Conservation (phyloP, 129 eudicot species). For the Flaveria bidentis region DNA sequence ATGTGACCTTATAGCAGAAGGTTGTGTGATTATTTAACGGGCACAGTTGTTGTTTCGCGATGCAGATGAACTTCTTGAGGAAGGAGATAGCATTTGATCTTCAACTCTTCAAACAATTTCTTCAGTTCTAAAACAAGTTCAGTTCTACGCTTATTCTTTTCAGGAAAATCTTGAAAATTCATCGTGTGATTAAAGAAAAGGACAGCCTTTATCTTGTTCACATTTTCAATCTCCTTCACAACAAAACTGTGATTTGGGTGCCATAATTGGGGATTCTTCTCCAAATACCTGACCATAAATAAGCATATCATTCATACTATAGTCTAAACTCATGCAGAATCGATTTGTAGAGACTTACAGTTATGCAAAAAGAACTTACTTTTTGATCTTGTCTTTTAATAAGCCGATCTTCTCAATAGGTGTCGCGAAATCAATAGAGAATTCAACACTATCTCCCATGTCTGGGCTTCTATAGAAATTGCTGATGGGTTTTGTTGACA, state of each 20-base stretch:
- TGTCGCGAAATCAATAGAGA: constrained; percentile 74
- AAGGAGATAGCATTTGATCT: constrained; percentile 69
- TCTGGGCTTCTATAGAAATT: constrained; percentile 93
- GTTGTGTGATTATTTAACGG: constrained; percentile 34
- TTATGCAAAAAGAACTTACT: constrained; percentile 45
- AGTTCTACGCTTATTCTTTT: constrained; percentile 61
- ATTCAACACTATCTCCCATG: constrained; percentile 76
- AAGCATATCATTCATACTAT: neutral
- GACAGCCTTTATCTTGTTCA: constrained; percentile 80
- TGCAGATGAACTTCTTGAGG: constrained; percentile 76
- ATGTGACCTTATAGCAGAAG: constrained; percentile 12
- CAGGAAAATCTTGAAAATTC: constrained; percentile 73
- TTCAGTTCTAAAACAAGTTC: constrained; percentile 73
- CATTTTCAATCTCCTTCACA: constrained; percentile 81
- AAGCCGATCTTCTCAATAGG: constrained; percentile 72
- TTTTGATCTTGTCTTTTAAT: constrained; percentile 62
- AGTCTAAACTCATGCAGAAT: neutral
- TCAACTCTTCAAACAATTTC: constrained; percentile 73
- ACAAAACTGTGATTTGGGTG: constrained; percentile 80
- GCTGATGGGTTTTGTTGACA: constrained; percentile 85
- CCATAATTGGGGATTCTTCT: constrained; percentile 70
- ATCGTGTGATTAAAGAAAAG: constrained; percentile 78
- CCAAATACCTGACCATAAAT: constrained; percentile 63
- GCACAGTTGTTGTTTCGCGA: constrained; percentile 16
- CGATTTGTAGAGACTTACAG: neutral